Evolutionary conservation across 106 monocot species (phyloP).

Genomic region (Apostasia ramifera): DNA sequence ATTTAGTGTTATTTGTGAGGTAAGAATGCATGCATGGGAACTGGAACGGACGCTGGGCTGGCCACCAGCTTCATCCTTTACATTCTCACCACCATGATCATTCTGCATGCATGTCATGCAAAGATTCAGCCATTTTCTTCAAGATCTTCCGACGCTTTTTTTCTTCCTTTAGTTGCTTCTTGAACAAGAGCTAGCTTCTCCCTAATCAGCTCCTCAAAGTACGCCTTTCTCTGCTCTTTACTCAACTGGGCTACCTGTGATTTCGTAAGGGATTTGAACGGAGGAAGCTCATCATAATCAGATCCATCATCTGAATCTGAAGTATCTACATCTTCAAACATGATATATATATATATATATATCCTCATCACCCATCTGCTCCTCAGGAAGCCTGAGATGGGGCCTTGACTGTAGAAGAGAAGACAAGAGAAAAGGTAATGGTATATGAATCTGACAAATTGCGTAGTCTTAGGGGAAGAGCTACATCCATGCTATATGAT

Average conservation of each 20-base stretch:
- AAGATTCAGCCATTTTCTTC: slow-evolving; percentile 47
- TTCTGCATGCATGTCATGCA: slow-evolving; percentile 32
- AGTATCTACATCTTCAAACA: slow-evolving; percentile 40
- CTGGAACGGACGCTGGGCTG: slow-evolving; percentile 68
- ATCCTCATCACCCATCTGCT: slow-evolving; percentile 67
- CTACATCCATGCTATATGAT: no score
- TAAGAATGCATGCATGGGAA: no score
- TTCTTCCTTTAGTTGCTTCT: slow-evolving; percentile 89
- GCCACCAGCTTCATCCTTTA: slow-evolving; percentile 52
- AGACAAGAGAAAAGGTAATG: slow-evolving; percentile 77
- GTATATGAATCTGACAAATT: no score
- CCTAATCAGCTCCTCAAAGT: slow-evolving; percentile 93
- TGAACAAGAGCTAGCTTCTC: slow-evolving; percentile 86
- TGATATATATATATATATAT: no score
- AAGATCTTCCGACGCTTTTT: slow-evolving; percentile 36
- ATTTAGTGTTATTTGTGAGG: no score
- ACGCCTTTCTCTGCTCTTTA: slow-evolving; percentile 69
- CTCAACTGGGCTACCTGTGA: slow-evolving; percentile 59
- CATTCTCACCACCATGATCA: slow-evolving; percentile 21
- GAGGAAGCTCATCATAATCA: slow-evolving; percentile 85
- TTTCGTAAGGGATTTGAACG: slow-evolving; percentile 68
- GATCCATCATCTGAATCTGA: slow-evolving; percentile 68
- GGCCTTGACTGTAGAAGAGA: slow-evolving; percentile 82
- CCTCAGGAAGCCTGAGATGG: slow-evolving; percentile 69
- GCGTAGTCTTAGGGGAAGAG: no score